phyloP scores from a whole-genome alignment of 1,139 yeast genomes.

The Candida sanyaensis region DNA sequence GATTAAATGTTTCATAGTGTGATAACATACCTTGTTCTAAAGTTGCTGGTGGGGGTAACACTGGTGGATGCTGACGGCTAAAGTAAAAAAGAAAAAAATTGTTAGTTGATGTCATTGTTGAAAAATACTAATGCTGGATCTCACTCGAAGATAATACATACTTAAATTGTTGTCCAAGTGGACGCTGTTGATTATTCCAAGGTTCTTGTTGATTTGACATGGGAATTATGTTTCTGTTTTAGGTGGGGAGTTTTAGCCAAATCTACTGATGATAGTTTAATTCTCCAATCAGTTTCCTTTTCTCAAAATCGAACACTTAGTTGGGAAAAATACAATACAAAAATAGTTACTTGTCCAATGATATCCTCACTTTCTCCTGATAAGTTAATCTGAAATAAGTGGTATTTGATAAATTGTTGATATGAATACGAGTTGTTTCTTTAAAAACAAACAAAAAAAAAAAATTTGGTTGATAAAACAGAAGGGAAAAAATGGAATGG shows the following conservation, averaged over 20 bases:
- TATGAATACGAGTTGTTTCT: not conserved
- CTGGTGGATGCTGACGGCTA: conserved; percentile 53
- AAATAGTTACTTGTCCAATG: not conserved
- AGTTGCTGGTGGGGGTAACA: conserved; percentile 58
- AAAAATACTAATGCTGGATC: not conserved
- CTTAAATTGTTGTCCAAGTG: conserved; percentile 50
- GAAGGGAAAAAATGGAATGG: not conserved
- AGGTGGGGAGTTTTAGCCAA: not conserved
- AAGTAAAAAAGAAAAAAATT: conserved; percentile 7
- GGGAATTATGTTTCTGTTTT: not conserved
- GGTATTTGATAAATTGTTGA: not conserved
- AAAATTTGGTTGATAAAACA: not conserved
- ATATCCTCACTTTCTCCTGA: too few species aligned
- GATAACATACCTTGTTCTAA: conserved; percentile 48
- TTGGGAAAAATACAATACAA: not conserved
- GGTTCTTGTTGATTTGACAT: conserved; percentile 50
- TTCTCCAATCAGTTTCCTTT: conserved; percentile 1
- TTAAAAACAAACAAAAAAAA: not conserved
- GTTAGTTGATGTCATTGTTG: conserved; percentile 26
- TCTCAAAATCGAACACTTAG: not conserved
- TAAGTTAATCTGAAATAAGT: too few species aligned
- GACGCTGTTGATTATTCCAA: conserved; percentile 48
- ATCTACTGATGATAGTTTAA: not conserved
- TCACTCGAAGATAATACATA: conserved; percentile 26
- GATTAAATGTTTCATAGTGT: not conserved